A percentile compares a stretch with the other conserved stretches of the same genome.
These are phyloP conservation scores for Fusarium setosum DNA, from an alignment of 2,329 filamentous ascomycete species.

Conservation along the genomic window DNA sequence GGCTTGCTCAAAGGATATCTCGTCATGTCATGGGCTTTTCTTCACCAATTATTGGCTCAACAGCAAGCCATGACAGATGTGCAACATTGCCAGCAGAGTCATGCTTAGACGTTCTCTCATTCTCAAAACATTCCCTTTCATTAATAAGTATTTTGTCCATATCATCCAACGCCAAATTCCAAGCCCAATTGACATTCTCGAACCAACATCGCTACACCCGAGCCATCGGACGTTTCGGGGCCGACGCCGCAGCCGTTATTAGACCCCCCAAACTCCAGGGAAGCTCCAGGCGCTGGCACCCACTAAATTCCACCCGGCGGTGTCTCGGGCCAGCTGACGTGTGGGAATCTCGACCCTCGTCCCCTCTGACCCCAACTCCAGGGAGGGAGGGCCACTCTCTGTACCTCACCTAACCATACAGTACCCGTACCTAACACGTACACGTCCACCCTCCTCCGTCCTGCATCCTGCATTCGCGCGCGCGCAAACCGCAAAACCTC, in stretches of 20 bases:
- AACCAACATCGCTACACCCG: neutral
- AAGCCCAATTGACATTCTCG: conserved; percentile 1
- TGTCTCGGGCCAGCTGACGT: conserved; percentile 38
- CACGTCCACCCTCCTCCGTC: conserved; percentile 17
- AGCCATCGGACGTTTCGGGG: conserved; percentile 24
- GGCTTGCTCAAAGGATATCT: too few relatives aligned
- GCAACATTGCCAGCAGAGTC: too few relatives aligned
- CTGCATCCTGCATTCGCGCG: conserved; percentile 19
- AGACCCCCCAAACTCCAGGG: conserved; percentile 28
- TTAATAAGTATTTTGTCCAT: neutral
- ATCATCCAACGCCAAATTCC: neutral
- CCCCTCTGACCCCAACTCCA: neutral
- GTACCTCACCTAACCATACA: neutral
- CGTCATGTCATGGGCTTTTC: neutral
- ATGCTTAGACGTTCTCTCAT: neutral
- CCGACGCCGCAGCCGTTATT: conserved; percentile 16
- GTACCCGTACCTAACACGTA: conserved; percentile 6
- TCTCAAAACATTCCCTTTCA: neutral
- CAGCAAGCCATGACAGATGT: neutral
- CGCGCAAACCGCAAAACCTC: conserved; percentile 31
- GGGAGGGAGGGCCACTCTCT: neutral
- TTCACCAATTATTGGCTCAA: neutral
- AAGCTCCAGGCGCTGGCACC: conserved; percentile 24
- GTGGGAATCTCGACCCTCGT: conserved; percentile 33
- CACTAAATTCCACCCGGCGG: conserved; percentile 39